Base-by-base conservation (phyloP, 169 alveolate genomes). In the Hepatocystis sp. region DNA sequence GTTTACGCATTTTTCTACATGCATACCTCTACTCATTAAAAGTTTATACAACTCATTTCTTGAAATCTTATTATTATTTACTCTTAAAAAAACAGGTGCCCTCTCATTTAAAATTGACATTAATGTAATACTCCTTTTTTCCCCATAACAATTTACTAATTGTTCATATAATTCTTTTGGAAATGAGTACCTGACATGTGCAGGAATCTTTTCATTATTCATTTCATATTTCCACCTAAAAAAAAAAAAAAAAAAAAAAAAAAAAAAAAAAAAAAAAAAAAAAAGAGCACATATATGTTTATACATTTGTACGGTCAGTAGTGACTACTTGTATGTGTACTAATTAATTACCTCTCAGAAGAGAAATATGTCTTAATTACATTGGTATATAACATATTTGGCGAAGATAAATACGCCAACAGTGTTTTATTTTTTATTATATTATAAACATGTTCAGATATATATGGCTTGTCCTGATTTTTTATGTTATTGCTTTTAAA, bases 101-200 rank as follows among this genome's bases (percentile, higher is more conserved):
- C 91, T 93, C 85, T 95, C 97, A 61, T 93, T 94, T 40, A 95
- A 84, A 10, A 86, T 86, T 23, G 93, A 90, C 94, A 96, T 94
- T 13, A 95, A 88, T n/a, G 90, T 78, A 44, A 91, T 49, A 10
- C 96, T 95, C 71, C 84, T 92, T 34, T 89, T 93, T 13, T 67
- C 90, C 27, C 97, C 97, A 23, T 88, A 91, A 5, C 93, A 86
- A 11, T 88, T 84, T 30, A 90, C 94, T 11, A 94, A 34, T 30
- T 91, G 91, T 21, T 39, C 90, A 67, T 90, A 94, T 11, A 94
- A 86, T 58, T 89, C 94, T 46, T 91, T 90, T n/a, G 97, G 97
- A 60, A 94, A 92, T 21, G 96, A 93, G 67, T 94, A 93, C 40
- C 97, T 76, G 23, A 93, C 63, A 66, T 93, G 93, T 7, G 96